Evolutionary conservation across 192 early-diverging fungal genomes (phyloP), one percentile per base, ranked within the genome.

Genomic region (Thamnidium elegans): DNA sequence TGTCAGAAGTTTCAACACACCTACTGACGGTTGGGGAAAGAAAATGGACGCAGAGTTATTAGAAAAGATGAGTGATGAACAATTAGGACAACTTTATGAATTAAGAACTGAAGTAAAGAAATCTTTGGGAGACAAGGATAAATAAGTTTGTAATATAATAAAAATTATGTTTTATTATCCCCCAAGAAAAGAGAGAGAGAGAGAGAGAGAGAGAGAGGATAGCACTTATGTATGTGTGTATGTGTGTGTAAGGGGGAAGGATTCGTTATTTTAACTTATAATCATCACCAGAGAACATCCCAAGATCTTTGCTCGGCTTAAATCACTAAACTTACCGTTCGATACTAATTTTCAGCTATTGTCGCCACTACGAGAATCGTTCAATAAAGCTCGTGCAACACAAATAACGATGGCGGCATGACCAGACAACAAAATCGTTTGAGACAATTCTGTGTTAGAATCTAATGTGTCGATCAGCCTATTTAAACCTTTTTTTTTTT

Each of bases 51-150:
- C 58, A 1, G 44, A 65, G 1, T 50, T 77, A 9, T 45, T 83
- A 14, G 79, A 85, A 13, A 85, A 75, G 65, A 77, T 85, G 78
- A 78, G 66, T 15, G 81, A 83, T 61, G 76, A 85, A 66, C 84
- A 85, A 63, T 42, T 85, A 31, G 84, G 84, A 13, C 84, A 85
- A 44, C 58, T 85, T 15, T 81, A 75, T 68, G 81, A 78, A 54
- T 72, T 85, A 45, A 67, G 79, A 58, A 72, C 77, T 10, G 76
- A 85, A 54, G 62, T 75, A 19, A 82, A 74, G 50, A 34, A 55
- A 31, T 23, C 68, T 9, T 30, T 64, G 8, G 36, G 36, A 39
- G 36, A 39, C 9, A 44, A 51, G 13, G 30, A 65, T 47, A 56
- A 45, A 65, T 44, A 26, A 64, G n/a, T 56, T n/a, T 39, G 36